A percentile compares a stretch with the other conserved stretches of the same genome.
Evolutionary conservation across 306 rosid genomes (phyloP).

Genomic region (Rosa lucieae): DNA sequence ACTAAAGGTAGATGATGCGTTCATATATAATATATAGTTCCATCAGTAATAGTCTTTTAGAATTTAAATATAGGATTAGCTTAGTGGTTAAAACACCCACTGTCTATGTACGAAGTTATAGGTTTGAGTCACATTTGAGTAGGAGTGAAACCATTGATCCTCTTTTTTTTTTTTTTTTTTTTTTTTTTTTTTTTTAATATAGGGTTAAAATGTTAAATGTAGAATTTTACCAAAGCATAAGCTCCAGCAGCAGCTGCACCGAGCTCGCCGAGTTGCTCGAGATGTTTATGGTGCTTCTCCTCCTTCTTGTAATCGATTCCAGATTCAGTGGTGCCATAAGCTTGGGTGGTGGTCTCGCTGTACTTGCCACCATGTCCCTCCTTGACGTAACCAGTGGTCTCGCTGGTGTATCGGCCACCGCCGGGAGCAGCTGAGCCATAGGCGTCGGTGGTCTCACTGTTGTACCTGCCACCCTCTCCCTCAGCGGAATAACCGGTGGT

Average conservation of each 20-base stretch:
- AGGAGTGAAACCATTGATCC: too few relatives aligned
- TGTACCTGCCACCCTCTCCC: not conserved
- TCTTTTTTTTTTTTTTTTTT: too few relatives aligned
- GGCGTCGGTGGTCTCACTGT: not conserved
- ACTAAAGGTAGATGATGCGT: too few relatives aligned
- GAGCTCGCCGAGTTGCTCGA: conserved; percentile 49
- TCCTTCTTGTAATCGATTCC: conserved; percentile 57
- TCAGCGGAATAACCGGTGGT: not conserved
- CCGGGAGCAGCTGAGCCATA: not conserved
- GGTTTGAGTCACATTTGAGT: too few relatives aligned
- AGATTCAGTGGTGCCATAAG: not conserved
- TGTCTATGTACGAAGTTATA: too few relatives aligned
- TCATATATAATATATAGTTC: too few relatives aligned
- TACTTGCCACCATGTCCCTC: not conserved
- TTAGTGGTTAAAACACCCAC: too few relatives aligned
- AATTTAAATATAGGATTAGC: too few relatives aligned
- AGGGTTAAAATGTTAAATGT: too few relatives aligned
- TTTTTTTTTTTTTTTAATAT: too few relatives aligned
- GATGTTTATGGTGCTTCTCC: conserved; percentile 70
- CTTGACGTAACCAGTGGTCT: not conserved
- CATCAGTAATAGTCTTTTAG: too few relatives aligned
- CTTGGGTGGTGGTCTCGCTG: conserved; percentile 12
- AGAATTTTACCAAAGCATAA: conserved; percentile 57
- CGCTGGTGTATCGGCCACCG: conserved; percentile 9
- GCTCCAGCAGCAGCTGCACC: conserved; percentile 54